These are phyloP conservation scores for Entelexis paramagnoliae DNA, from an alignment of 1,139 yeast genomes.

Conservation along the genomic window DNA sequence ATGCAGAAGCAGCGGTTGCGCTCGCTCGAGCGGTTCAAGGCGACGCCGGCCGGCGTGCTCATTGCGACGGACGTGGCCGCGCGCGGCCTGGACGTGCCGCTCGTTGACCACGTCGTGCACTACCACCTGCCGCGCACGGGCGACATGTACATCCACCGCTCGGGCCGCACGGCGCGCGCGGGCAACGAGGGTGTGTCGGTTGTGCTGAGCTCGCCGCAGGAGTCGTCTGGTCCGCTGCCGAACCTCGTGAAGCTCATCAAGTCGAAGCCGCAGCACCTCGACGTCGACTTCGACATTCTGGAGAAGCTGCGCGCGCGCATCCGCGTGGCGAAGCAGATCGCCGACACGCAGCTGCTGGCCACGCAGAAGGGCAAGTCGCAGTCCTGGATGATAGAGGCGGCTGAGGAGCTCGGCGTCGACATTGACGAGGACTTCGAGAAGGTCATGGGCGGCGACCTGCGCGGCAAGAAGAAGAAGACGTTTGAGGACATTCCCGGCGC, in stretches of 20 bases:
- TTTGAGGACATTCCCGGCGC: slow-evolving; percentile 28
- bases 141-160: slow-evolving; percentile 87
- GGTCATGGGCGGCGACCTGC: slow-evolving; percentile 17
- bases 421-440: slow-evolving; percentile 44
- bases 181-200: slow-evolving; percentile 90
- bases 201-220: slow-evolving; percentile 87
- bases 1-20: slow-evolving; percentile 85
- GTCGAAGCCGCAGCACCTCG: slow-evolving; percentile 57
- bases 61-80: slow-evolving; percentile 98
- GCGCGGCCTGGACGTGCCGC: slow-evolving; percentile 89
- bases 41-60: slow-evolving; percentile 47
- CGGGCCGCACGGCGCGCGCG: slow-evolving; percentile 98
- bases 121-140: slow-evolving; percentile 93
- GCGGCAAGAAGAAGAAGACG: not conserved
- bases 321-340: slow-evolving; percentile 56
- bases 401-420: slow-evolving; percentile 83
- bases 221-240: slow-evolving; percentile 71
- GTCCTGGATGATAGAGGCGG: slow-evolving; percentile 80
- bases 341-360: slow-evolving; percentile 55
- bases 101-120: slow-evolving; percentile 88
- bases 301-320: slow-evolving; percentile 62
- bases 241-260: slow-evolving; percentile 56
- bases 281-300: slow-evolving; percentile 66
- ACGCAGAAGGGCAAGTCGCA: slow-evolving; percentile 59
- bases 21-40: slow-evolving; percentile 56